Evolutionary conservation across 352 stramenopile species (phyloP).

Genomic region (Blastocystis sp.): DNA sequence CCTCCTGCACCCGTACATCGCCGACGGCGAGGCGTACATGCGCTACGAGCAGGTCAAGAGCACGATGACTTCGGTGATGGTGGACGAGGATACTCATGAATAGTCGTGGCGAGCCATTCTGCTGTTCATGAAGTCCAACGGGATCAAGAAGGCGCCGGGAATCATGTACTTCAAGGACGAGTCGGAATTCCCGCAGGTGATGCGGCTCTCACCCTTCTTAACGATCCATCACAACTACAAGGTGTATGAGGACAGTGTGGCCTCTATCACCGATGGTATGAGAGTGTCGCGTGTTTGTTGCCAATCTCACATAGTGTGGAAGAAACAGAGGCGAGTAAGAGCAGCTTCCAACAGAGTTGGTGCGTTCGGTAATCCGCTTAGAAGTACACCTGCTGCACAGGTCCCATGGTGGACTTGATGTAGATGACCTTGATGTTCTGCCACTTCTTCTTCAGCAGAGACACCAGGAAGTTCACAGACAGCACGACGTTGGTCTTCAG

Average conservation of each 20-base stretch:
- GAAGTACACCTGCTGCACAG: too few species aligned
- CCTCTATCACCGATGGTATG: not conserved
- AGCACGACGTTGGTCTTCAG: too few species aligned
- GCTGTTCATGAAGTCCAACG: not conserved
- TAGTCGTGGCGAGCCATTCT: not conserved
- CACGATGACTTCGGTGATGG: not conserved
- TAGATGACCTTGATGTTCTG: too few species aligned
- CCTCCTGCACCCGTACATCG: slow-evolving; percentile 52
- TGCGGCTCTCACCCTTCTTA: slow-evolving; percentile 37
- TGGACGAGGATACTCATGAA: not conserved
- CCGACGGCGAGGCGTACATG: slow-evolving; percentile 6
- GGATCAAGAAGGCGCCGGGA: not conserved
- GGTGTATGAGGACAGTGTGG: slow-evolving; percentile 34
- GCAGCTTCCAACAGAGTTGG: too few species aligned
- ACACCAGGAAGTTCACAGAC: too few species aligned
- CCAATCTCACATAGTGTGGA: too few species aligned
- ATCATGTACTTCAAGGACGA: slow-evolving; percentile 44
- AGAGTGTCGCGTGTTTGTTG: too few species aligned
- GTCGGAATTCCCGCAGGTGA: slow-evolving; percentile 24
- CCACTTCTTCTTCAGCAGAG: too few species aligned
- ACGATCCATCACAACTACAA: slow-evolving; percentile 41
- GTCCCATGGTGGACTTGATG: too few species aligned
- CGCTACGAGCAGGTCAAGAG: slow-evolving; percentile 32
- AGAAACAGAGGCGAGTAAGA: slow-evolving; percentile 69
- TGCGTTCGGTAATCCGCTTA: too few species aligned